Evolutionary conservation across 2,329 filamentous ascomycete genomes (phyloP).

Genomic region (Alternaria brassicae): DNA sequence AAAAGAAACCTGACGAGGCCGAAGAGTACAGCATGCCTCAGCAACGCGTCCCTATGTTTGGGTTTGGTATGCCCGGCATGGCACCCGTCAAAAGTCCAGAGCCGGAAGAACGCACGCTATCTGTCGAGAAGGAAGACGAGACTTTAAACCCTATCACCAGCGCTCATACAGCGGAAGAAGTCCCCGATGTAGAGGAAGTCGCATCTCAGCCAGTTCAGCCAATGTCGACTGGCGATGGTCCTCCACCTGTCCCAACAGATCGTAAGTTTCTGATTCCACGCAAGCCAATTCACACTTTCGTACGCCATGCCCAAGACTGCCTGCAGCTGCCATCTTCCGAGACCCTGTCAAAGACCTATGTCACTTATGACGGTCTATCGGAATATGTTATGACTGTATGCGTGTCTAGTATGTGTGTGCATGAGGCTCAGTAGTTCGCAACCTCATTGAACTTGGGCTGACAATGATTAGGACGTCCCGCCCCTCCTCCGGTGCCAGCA

Average conservation of each 20-base stretch:
- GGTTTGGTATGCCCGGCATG: slow-evolving; percentile 75
- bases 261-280: slow-evolving; percentile 57
- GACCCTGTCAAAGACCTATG: slow-evolving; percentile 44
- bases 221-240: slow-evolving; percentile 48
- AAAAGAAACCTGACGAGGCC: slow-evolving; percentile 48
- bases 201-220: slow-evolving; percentile 53
- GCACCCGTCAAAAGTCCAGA: slow-evolving; percentile 61
- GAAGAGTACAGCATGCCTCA: slow-evolving; percentile 40
- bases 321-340: slow-evolving; percentile 37
- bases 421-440: not conserved
- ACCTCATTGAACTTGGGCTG: slow-evolving; percentile 12
- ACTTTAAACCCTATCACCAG: slow-evolving; percentile 52
- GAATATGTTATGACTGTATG: slow-evolving; percentile 50
- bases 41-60: slow-evolving; percentile 63
- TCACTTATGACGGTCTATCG: slow-evolving; percentile 41
- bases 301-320: slow-evolving; percentile 29
- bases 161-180: slow-evolving; percentile 54
- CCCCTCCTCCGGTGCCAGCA: slow-evolving; percentile 48
- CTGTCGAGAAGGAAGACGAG: slow-evolving; percentile 61
- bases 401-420: slow-evolving; percentile 47
- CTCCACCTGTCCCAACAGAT: slow-evolving; percentile 57
- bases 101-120: slow-evolving; percentile 51
- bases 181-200: slow-evolving; percentile 64
- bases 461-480: slow-evolving; percentile 51
- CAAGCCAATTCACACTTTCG: slow-evolving; percentile 38